Conservation (phyloP, 306 rosid genomes). For the Corylus avellana region DNA sequence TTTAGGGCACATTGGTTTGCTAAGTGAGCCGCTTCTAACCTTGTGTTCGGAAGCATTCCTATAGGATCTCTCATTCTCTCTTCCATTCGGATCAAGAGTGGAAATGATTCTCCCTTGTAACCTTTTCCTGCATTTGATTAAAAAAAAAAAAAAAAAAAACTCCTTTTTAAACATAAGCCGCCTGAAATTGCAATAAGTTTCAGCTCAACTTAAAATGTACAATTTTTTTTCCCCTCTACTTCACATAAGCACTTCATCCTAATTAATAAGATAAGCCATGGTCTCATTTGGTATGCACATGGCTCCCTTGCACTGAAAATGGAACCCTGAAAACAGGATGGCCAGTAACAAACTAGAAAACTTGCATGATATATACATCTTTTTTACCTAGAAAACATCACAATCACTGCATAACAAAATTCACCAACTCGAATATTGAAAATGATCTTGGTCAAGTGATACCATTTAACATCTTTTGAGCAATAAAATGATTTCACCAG, state of each 20-base stretch:
- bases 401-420: not conserved
- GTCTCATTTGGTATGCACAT: not conserved
- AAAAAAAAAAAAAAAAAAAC: no score
- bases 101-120: no score
- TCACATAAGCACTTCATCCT: not conserved
- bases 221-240: not conserved
- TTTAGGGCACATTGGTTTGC: no score
- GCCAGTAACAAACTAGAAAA: conserved; percentile 2
- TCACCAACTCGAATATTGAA: not conserved
- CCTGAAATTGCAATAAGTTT: no score
- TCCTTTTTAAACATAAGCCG: no score
- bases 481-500: conserved; percentile 1
- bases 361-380: not conserved
- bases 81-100: no score
- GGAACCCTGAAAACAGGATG: not conserved
- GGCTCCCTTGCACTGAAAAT: not conserved
- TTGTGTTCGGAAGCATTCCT: no score
- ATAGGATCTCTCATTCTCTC: no score
- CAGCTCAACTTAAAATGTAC: no score
- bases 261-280: not conserved
- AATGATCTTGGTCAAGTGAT: not conserved
- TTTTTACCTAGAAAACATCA: conserved; percentile 2
- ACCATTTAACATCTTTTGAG: conserved; percentile 7
- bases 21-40: no score
- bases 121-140: no score